phyloP scores from a whole-genome alignment of 1,284 basidiomycete species.

The Tilletia setariae region DNA sequence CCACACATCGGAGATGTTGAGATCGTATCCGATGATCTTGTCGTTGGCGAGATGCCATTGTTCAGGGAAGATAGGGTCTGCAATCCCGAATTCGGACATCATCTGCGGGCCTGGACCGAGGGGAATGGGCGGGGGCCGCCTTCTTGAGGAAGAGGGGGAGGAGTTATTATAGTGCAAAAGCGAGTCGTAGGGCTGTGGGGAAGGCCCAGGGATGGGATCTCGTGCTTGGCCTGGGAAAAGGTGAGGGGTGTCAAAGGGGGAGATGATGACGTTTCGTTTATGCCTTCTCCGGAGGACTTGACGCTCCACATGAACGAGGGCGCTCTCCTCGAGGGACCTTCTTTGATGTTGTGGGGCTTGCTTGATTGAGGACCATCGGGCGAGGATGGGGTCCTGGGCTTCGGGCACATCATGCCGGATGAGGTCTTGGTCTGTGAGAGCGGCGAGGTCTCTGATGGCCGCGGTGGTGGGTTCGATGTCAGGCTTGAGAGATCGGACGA shows the following conservation, averaged over 20 bases:
- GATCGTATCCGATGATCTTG: conserved; percentile 61
- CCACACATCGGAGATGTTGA: conserved; percentile 83
- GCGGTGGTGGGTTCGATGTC: background rate
- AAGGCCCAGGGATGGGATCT: conserved; percentile 35
- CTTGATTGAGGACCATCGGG: conserved; percentile 55
- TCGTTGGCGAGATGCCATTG: conserved; percentile 76
- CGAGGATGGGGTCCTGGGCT: conserved; percentile 56
- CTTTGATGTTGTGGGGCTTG: conserved; percentile 19
- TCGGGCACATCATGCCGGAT: conserved; percentile 61
- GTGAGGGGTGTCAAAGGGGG: conserved; percentile 43
- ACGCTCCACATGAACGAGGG: conserved; percentile 47
- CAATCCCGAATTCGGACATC: conserved; percentile 62
- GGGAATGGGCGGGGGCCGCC: conserved; percentile 29
- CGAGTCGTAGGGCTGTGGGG: conserved; percentile 27
- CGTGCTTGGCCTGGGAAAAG: conserved; percentile 37
- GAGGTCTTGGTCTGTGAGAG: conserved; percentile 78
- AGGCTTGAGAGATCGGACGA: conserved; percentile 64
- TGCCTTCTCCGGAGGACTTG: conserved; percentile 45
- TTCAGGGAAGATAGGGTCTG: conserved; percentile 78
- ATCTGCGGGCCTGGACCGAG: conserved; percentile 29
- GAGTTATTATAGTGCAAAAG: background rate
- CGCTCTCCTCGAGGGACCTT: conserved; percentile 25
- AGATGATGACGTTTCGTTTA: conserved; percentile 51
- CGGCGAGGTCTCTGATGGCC: conserved; percentile 62
- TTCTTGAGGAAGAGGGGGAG: background rate